Conservation (phyloP, 345 rosid species). For the Populus ilicifolia region DNA sequence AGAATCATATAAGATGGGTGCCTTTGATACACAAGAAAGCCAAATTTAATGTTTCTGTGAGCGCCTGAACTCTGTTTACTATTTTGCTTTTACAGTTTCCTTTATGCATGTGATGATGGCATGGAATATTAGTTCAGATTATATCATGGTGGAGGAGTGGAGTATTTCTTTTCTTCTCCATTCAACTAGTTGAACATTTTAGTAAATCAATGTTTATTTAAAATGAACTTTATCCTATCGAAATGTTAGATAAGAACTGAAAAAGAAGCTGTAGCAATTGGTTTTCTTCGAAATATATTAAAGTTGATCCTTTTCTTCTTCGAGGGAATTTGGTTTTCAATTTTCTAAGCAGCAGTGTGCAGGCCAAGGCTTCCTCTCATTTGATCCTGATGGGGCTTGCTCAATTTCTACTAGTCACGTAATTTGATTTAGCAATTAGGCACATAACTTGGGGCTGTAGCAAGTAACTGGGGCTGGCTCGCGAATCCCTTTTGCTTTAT, state of each 20-base stretch:
- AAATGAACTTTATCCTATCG: background rate
- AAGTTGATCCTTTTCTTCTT: background rate
- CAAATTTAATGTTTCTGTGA: constrained; percentile 3
- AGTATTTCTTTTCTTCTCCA: background rate
- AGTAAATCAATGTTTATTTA: background rate
- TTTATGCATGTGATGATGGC: background rate
- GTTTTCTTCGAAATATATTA: background rate
- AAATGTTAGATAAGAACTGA: background rate
- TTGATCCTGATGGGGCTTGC: background rate
- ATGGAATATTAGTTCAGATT: too few species aligned
- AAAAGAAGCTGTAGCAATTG: background rate
- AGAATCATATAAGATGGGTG: constrained; percentile 1
- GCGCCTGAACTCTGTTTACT: background rate
- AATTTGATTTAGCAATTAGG: too few species aligned
- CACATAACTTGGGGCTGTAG: too few species aligned
- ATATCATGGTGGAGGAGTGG: background rate
- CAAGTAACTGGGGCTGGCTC: background rate
- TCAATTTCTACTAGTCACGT: background rate
- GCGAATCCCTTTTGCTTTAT: background rate
- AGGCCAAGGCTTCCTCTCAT: background rate
- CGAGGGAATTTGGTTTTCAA: background rate
- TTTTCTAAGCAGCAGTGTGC: background rate
- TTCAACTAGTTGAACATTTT: background rate
- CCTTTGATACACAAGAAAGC: constrained; percentile 1
- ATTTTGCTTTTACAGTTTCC: background rate